A percentile compares a stretch with the other conserved stretches of the same genome.
Conservation (phyloP, 2,329 filamentous ascomycete genomes). For the Coniella vitis region DNA sequence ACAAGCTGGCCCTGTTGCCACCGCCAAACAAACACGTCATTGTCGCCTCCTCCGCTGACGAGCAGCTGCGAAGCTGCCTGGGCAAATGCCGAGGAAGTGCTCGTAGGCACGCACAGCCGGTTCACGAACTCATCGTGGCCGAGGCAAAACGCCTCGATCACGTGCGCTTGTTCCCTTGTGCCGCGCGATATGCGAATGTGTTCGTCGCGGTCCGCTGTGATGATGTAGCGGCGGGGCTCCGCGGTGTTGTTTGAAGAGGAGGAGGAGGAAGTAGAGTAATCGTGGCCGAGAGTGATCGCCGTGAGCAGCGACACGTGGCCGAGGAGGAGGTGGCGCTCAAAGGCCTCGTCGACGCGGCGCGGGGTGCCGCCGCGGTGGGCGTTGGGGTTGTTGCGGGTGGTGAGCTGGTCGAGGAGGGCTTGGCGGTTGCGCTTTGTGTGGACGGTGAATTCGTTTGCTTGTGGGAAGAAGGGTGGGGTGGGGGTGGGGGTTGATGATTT, state of each 20-base stretch:
- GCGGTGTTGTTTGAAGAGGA: constrained; percentile 22
- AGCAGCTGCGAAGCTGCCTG: constrained; percentile 37
- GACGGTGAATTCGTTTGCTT: constrained; percentile 53
- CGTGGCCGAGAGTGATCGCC: constrained; percentile 53
- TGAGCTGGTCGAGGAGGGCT: constrained; percentile 53
- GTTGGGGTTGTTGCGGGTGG: constrained; percentile 28
- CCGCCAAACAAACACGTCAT: constrained; percentile 72
- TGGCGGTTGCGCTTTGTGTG: constrained; percentile 58
- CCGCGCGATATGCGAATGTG: constrained; percentile 86
- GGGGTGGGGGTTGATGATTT: constrained; percentile 20
- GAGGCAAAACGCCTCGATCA: constrained; percentile 85
- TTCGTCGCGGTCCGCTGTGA: constrained; percentile 52
- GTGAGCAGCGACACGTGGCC: constrained; percentile 96
- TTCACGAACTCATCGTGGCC: constrained; percentile 83
- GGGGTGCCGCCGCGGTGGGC: constrained; percentile 13
- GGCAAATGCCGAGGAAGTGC: constrained; percentile 31
- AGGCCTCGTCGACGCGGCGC: constrained; percentile 38
- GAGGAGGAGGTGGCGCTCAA: constrained; percentile 72
- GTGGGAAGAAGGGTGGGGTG: constrained; percentile 35
- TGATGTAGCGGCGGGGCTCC: constrained; percentile 38
- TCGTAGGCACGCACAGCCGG: constrained; percentile 60
- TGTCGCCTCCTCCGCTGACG: constrained; percentile 81
- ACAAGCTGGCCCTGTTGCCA: constrained; percentile 58
- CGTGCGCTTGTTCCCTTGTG: constrained; percentile 65
- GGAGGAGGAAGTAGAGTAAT: background rate